Evolutionary conservation across 805 yeast species (phyloP).

Genomic region (Candida jianshihensis): DNA sequence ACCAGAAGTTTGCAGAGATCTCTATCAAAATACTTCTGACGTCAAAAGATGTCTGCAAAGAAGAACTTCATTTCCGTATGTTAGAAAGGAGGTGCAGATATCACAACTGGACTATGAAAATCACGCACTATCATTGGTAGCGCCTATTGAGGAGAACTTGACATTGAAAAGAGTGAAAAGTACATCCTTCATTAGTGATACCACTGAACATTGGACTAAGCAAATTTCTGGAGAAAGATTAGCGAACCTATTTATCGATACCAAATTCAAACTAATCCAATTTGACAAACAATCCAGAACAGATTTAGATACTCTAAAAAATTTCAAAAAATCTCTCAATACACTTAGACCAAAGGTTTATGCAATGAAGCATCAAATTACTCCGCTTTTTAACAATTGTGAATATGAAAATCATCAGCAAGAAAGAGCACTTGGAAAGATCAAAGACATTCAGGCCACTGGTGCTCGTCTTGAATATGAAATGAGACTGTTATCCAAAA

Average conservation of each 20-base stretch:
- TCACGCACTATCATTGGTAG: conserved; percentile 10
- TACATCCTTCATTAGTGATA: conserved; percentile 26
- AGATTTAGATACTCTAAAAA: background rate
- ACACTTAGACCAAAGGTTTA: background rate
- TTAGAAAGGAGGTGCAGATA: conserved; percentile 26
- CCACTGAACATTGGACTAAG: conserved; percentile 7
- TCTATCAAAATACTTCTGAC: conserved; percentile 2
- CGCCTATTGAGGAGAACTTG: background rate
- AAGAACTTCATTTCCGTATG: conserved; percentile 34
- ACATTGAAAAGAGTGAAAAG: conserved; percentile 29
- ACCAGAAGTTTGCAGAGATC: conserved; percentile 1
- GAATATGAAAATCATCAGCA: conserved; percentile 18
- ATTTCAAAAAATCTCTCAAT: conserved; percentile 1
- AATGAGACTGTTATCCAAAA: conserved; percentile 46
- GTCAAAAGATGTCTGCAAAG: conserved; percentile 24
- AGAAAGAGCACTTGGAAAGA: conserved; percentile 30
- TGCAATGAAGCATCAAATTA: conserved; percentile 9
- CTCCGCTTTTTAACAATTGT: conserved; percentile 15
- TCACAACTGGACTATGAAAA: conserved; percentile 21
- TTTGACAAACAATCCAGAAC: background rate
- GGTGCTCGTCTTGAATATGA: conserved; percentile 63
- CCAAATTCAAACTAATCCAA: conserved; percentile 2
- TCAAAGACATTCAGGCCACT: conserved; percentile 45
- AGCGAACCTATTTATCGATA: conserved; percentile 7
- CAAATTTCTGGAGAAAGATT: conserved; percentile 8